phyloP scores from a whole-genome alignment of 306 rosid genomes.

The Cajanus cajan region DNA sequence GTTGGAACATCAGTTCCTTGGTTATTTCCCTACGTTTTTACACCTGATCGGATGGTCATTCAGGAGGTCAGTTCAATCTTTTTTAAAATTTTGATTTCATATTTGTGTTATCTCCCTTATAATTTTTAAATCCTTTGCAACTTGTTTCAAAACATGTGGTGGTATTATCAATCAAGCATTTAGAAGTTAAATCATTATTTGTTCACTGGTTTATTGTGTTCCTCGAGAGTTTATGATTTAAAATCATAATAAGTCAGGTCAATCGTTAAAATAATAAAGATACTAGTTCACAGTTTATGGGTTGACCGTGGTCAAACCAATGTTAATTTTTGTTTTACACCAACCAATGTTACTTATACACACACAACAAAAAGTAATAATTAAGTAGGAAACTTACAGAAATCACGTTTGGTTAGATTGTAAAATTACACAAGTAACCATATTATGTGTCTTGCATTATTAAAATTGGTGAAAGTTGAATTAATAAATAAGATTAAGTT shows the following conservation, averaged over 20 bases:
- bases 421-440: neutral
- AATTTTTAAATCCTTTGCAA: neutral
- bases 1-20: slow-evolving; percentile 78
- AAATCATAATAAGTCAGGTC: neutral
- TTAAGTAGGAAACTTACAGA: neutral
- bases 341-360: too few species aligned
- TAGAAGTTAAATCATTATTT: neutral
- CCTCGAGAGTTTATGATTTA: neutral
- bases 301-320: neutral
- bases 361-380: neutral
- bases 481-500: neutral
- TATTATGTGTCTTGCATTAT: neutral
- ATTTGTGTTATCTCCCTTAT: neutral
- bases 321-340: too few species aligned
- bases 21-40: slow-evolving; percentile 75
- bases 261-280: neutral
- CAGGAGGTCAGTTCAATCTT: slow-evolving; percentile 60
- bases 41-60: slow-evolving; percentile 70
- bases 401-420: neutral
- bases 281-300: neutral
- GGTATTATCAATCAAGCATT: slow-evolving; percentile 8
- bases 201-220: neutral
- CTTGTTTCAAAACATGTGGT: slow-evolving; percentile 14
- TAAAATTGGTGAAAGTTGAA: neutral
- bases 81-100: neutral